Percentiles rank a stretch among this genome's conserved stretches.
Conservation (phyloP, 805 yeast genomes). For the Zygosaccharomyces gambellarensis region DNA sequence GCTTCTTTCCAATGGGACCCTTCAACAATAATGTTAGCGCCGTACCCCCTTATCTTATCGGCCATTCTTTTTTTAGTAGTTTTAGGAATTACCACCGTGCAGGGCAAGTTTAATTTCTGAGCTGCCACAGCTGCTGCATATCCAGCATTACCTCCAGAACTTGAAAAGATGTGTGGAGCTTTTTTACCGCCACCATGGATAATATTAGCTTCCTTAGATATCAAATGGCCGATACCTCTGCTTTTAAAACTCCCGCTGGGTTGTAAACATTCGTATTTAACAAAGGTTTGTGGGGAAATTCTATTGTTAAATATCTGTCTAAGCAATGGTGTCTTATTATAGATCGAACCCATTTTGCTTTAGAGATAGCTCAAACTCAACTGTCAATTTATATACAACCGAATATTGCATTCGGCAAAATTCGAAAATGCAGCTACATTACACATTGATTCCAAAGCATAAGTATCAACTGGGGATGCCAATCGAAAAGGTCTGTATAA, state of each 20-base stretch:
- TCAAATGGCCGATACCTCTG: conserved; percentile 47
- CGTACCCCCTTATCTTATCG: conserved; percentile 40
- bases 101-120: conserved; percentile 33
- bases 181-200: conserved; percentile 25
- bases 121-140: conserved; percentile 41
- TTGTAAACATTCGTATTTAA: conserved; percentile 47
- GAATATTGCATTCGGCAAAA: no score
- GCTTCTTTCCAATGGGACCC: conserved; percentile 49
- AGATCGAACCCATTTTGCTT: not conserved
- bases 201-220: conserved; percentile 29
- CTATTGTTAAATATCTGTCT: conserved; percentile 5
- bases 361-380: not conserved
- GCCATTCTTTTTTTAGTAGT: conserved; percentile 42
- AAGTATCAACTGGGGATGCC: no score
- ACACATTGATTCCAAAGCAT: no score
- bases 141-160: conserved; percentile 54
- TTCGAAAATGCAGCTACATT: not conserved
- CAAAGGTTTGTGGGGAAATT: conserved; percentile 30
- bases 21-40: conserved; percentile 44
- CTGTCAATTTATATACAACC: no score
- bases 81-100: conserved; percentile 58
- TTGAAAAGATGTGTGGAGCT: conserved; percentile 40
- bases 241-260: conserved; percentile 54
- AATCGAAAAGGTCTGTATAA: no score
- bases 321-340: conserved; percentile 14